Base-by-base conservation (phyloP, 1,284 basidiomycete species). In the Mycena sp. region DNA sequence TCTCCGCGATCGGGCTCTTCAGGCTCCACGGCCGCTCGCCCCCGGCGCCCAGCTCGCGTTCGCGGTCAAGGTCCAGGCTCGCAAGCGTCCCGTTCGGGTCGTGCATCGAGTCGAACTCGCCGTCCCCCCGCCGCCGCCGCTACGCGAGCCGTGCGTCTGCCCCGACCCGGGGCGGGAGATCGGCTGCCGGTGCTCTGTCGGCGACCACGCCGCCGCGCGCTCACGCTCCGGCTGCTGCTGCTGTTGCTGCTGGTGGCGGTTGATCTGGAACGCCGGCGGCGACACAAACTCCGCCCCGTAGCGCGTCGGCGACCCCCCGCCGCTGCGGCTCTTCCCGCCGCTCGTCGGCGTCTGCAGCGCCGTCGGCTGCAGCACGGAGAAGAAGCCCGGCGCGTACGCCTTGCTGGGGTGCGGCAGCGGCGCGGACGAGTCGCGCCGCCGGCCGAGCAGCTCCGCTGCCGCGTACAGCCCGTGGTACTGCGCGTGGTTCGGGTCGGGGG, bases 61-160 rank as follows among this genome's bases (percentile, higher is more conserved):
- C 60, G 35, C 61, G 76, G 70, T 88, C 88, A 60, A 92, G 76
- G 67, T 91, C 83, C 23, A 93, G 83, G 69, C 87, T 90, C 25
- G 90, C 88, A 30, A 93, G 80, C n/a, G 87, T 91, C 21, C 89
- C n/a, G n/a, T n/a, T n/a, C n/a, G n/a, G n/a, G n/a, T n/a, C n/a
- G n/a, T n/a, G n/a, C n/a, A n/a, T n/a, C 88, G 69, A 49, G 64
- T 88, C 87, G 28, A 82, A 79, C 30, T 86, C 85, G 51, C 26
- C 72, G 58, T 55, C 75, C 69, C 40, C 52, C 60, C 58, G 65
- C 65, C 46, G 21, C 29, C 29, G 28, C 19, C 7, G 14, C 38
- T 4, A 25, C 40, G 5, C 26, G 9, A 28, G 29, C 26, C 45
- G 10, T 10, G 28, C 48, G 25, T 21, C 51, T 29, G 38, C 38